These are phyloP conservation scores for Pulicaria dysenterica DNA, from an alignment of 129 eudicot species.

Conservation along the genomic window DNA sequence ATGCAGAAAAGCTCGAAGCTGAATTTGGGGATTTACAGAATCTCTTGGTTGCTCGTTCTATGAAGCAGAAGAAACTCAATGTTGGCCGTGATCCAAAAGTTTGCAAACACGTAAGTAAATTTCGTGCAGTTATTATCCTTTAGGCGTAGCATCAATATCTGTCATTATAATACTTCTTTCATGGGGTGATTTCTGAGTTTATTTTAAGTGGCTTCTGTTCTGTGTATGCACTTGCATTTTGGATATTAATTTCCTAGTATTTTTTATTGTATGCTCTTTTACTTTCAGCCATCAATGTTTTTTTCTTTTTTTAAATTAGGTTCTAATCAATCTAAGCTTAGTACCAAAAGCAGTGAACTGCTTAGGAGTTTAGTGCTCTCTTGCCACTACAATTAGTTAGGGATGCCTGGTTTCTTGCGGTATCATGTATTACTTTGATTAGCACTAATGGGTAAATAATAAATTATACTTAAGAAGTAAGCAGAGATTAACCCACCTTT, in stretches of 20 bases:
- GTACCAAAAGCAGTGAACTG: neutral
- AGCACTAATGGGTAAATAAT: neutral
- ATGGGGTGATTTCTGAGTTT: neutral
- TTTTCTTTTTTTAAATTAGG: too few relatives aligned
- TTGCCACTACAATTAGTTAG: too few relatives aligned
- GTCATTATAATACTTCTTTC: neutral
- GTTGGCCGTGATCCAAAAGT: slow-evolving; percentile 49
- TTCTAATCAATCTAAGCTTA: neutral
- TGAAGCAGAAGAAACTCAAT: slow-evolving; percentile 76
- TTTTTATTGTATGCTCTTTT: neutral
- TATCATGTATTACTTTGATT: neutral
- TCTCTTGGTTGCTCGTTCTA: slow-evolving; percentile 71
- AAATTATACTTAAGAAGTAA: neutral
- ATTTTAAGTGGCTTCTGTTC: neutral
- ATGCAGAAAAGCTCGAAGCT: slow-evolving; percentile 71
- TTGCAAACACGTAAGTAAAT: slow-evolving; percentile 63
- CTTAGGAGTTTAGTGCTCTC: too few relatives aligned
- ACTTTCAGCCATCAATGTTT: neutral
- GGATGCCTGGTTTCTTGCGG: too few relatives aligned
- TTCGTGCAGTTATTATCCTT: neutral
- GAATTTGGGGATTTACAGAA: slow-evolving; percentile 86
- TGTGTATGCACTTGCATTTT: neutral
- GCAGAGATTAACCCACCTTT: slow-evolving; percentile 8
- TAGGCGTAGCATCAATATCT: too few relatives aligned
- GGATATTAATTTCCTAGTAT: neutral